Base-by-base conservation (phyloP, 345 rosid genomes). In the Gossypium sturtianum region DNA sequence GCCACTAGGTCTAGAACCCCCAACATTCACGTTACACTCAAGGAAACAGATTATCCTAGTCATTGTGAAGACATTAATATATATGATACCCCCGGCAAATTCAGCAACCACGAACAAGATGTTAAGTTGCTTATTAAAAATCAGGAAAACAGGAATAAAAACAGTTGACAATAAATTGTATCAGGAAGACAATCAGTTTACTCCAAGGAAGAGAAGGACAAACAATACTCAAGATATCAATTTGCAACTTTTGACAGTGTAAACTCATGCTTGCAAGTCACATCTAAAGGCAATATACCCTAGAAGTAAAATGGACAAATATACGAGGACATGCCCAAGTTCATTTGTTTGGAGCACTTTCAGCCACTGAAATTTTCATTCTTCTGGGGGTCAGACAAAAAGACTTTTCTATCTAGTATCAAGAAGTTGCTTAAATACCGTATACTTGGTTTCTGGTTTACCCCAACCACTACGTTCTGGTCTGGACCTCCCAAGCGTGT, bases 391-490 rank as follows among this genome's bases (percentile, higher is more conserved):
- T 27, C 45, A 17, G 11, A 27, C 9, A 51, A 69, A 27, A 27
- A 34, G 19, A 9, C 34, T 2, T 38, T 70, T 25, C 69, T 41
- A 10, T 43, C 7, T 11, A 58, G 51, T 11, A 29, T 64, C 10
- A 77, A 47, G 67, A 67, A 11, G 34, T 12, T 75, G 20, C 57
- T 77, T 69, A 47, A 25, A 72, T 87, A 94, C 98, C 93, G 95
- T 94, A 80, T 94, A 87, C 83, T 92, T 94, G 9, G 97, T 92
- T 85, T 92, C 97, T 43, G 91, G 91, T 83, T 94, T 94, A 52
- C 98, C 98, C 95, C 93, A 92, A 66, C 97, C 93, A 74, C 98
- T 94, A 63, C 97, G 94, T 7, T 92, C 98, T 78, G 93, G 93
- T 86, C 95, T 90, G 74, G 98, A 81, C 84, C 98, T 87, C 66